These are phyloP conservation scores for Wolfiporia cocos DNA, from an alignment of 1,284 basidiomycete species.

Conservation along the genomic window DNA sequence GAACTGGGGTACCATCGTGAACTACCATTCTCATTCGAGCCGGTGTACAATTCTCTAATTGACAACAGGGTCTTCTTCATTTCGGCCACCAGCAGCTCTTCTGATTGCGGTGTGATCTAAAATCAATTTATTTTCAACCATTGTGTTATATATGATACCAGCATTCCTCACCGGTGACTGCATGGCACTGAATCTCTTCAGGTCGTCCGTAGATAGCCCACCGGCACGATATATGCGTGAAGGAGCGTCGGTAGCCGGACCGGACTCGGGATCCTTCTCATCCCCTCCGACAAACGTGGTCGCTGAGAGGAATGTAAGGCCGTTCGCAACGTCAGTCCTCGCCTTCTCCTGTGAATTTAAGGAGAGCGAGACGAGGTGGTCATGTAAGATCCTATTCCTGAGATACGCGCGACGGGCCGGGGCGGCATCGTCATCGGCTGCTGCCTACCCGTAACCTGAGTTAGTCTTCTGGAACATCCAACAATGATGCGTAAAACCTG, in stretches of 20 bases:
- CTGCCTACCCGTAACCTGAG: too few species aligned
- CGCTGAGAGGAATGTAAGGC: conserved; percentile 11
- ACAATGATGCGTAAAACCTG: too few species aligned
- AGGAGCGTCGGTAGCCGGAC: background rate
- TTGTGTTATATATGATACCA: background rate
- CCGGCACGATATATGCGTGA: background rate
- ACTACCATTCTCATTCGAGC: background rate
- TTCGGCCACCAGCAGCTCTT: conserved; percentile 1
- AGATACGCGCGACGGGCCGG: too few species aligned
- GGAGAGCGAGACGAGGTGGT: too few species aligned
- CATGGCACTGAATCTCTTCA: conserved; percentile 5
- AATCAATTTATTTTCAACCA: background rate
- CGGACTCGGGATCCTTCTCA: background rate
- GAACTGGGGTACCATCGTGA: background rate
- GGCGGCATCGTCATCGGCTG: too few species aligned
- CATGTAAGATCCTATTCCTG: conserved; percentile 8
- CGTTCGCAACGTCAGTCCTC: background rate
- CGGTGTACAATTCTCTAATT: conserved; percentile 4
- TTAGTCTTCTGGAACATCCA: too few species aligned
- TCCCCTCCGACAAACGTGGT: background rate
- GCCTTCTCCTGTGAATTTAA: background rate
- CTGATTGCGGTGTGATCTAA: background rate
- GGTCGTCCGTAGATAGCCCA: conserved; percentile 9
- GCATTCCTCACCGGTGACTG: conserved; percentile 1
- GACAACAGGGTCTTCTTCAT: conserved; percentile 6